Base-by-base conservation (phyloP, 257 asterid species). In the Fraxinus cuspidata region DNA sequence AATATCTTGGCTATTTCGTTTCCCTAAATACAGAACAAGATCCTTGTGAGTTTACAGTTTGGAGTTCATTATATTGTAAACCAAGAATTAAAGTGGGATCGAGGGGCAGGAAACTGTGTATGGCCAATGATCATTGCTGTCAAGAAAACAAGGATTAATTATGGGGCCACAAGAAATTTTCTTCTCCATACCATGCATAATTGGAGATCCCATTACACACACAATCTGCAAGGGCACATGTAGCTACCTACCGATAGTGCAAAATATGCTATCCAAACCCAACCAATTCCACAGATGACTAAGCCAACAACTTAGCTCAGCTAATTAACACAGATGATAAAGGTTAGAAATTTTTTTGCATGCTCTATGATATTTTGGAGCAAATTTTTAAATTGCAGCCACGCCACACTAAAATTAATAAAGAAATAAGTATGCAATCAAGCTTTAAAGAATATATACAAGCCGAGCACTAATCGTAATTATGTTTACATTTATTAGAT, bases 401-500 rank as follows among this genome's bases (percentile, higher is more conserved):
- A 27, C 27, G 13, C 11, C 35, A 63, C 19, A 4, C 69, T 63
- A 25, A 53, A 10, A 63, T 63, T 11, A 63, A 25, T 25, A 63
- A 63, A 19, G 27, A 63, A 63, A 2, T 25, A 25, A 63, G 8
- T 21, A 10, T 9, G 68, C 16, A 11, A 63, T 63, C 69, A 63
- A 63, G 69, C 69, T 27, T 23, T 25, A 25, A 18, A n/a, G 56
- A 47, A 47, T 13, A 47, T 16, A 47, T 47, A 13, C 56, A 47
- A 47, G 6, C 21, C 1, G 28, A 74, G 72, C 34, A 64, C 69
- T 35, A 63, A 79, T 74, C 83, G 65, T 71, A 31, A 66, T 47
- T 70, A 40, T 11, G 74, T 79, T 56, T 16, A 31, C 51, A 53
- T 35, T 37, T 76, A 70, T 67, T 53, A 35, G 65, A 42, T 47